A percentile compares a stretch with the other conserved stretches of the same genome.
These are phyloP conservation scores for Penicillium fimorum DNA, from an alignment of 495 filamentous ascomycete species.

Conservation along the genomic window DNA sequence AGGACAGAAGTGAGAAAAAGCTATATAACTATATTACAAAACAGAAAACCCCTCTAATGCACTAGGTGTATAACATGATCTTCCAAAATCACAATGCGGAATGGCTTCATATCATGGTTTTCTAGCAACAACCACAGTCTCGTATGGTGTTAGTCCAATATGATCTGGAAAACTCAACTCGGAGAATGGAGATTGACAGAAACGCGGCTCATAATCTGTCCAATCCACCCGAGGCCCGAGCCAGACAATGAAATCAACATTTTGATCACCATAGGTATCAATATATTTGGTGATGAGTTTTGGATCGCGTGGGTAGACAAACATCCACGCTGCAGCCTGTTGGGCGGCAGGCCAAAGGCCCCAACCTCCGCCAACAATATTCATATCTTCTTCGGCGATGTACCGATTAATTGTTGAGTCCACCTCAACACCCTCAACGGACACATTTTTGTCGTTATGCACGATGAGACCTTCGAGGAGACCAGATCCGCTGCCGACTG, in stretches of 20 bases:
- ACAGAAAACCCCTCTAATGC: not conserved
- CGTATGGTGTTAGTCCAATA: conserved; percentile 34
- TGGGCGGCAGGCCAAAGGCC: conserved; percentile 33
- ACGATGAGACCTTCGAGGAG: conserved; percentile 51
- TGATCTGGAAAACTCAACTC: conserved; percentile 25
- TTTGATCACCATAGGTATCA: conserved; percentile 22
- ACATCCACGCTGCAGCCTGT: conserved; percentile 49
- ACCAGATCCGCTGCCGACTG: conserved; percentile 55
- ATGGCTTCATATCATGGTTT: not conserved
- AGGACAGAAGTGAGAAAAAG: not conserved
- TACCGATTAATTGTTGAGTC: conserved; percentile 44
- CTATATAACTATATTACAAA: not conserved
- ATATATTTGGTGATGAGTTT: conserved; percentile 47
- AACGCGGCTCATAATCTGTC: conserved; percentile 39
- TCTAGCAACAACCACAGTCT: conserved; percentile 31
- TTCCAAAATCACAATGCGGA: not conserved
- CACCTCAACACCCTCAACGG: conserved; percentile 50
- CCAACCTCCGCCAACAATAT: conserved; percentile 45
- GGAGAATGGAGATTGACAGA: conserved; percentile 23
- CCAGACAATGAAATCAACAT: conserved; percentile 46
- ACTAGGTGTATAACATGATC: not conserved
- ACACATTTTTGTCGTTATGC: conserved; percentile 20
- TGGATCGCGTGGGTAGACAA: conserved; percentile 55
- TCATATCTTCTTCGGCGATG: conserved; percentile 40
- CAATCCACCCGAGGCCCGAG: conserved; percentile 51